Evolutionary conservation across 2,329 filamentous ascomycete genomes (phyloP).

Genomic region (Trichoderma atroviride): DNA sequence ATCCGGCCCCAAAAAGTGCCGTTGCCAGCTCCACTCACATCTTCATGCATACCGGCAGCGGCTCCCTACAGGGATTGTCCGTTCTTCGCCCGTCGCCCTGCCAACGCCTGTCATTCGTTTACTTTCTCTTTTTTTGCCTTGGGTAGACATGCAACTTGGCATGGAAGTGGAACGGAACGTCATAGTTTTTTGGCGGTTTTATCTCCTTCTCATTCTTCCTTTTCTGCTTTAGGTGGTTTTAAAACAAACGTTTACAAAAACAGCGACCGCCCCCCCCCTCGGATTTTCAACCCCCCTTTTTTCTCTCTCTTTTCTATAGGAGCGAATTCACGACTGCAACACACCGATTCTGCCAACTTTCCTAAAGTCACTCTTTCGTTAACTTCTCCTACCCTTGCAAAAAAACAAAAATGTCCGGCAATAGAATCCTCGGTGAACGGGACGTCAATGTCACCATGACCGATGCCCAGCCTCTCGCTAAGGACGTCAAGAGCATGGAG

Average conservation of each 20-base stretch:
- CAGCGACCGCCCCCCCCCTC: neutral
- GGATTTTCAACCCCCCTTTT: neutral
- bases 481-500: constrained; percentile 63
- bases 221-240: neutral
- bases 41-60: constrained; percentile 5
- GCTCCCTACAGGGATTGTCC: neutral
- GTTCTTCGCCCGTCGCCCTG: neutral
- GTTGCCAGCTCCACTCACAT: constrained; percentile 20
- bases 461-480: constrained; percentile 33
- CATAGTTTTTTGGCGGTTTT: neutral
- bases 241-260: constrained; percentile 11
- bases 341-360: neutral
- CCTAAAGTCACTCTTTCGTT: neutral
- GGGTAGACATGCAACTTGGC: neutral
- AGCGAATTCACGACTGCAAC: neutral
- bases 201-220: neutral
- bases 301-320: neutral
- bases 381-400: neutral
- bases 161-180: constrained; percentile 7
- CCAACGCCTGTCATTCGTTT: constrained; percentile 24
- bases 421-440: constrained; percentile 64
- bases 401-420: constrained; percentile 55
- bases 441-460: constrained; percentile 63
- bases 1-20: neutral
- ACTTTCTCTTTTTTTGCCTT: constrained; percentile 9